phyloP scores from a whole-genome alignment of 495 filamentous ascomycete species.

The Podospora pseudopauciseta region DNA sequence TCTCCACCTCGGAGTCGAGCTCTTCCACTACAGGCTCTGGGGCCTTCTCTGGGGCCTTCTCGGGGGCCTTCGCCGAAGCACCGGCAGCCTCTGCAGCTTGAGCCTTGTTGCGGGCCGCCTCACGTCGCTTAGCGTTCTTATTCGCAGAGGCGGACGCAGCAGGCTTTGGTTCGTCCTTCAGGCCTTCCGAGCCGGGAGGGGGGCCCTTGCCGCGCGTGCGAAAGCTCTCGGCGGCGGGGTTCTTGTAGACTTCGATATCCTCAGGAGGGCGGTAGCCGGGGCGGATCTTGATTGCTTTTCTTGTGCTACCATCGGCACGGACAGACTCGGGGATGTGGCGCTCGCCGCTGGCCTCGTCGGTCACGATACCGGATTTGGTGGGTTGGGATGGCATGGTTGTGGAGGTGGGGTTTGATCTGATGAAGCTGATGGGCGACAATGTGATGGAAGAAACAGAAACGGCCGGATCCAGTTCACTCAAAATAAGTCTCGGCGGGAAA shows the following conservation, averaged over 20 bases:
- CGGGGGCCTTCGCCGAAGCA: slow-evolving; percentile 30
- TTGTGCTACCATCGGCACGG: slow-evolving; percentile 80
- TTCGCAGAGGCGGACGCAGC: slow-evolving; percentile 54
- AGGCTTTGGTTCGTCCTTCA: slow-evolving; percentile 49
- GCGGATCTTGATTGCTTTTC: slow-evolving; percentile 87
- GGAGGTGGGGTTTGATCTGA: slow-evolving; percentile 11
- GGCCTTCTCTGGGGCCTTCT: slow-evolving; percentile 24
- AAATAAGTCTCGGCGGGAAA: too few relatives aligned
- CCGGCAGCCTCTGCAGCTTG: slow-evolving; percentile 54
- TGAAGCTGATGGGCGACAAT: not conserved
- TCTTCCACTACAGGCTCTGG: slow-evolving; percentile 26
- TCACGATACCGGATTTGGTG: slow-evolving; percentile 69
- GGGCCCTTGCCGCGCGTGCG: slow-evolving; percentile 71
- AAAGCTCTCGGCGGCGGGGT: slow-evolving; percentile 80
- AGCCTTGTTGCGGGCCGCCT: slow-evolving; percentile 76
- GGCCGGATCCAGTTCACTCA: too few relatives aligned
- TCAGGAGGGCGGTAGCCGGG: slow-evolving; percentile 94
- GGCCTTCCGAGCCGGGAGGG: slow-evolving; percentile 73
- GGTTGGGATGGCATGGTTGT: slow-evolving; percentile 48
- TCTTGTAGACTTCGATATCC: slow-evolving; percentile 95
- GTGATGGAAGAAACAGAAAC: not conserved
- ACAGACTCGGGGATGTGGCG: slow-evolving; percentile 82
- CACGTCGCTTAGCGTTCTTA: slow-evolving; percentile 92
- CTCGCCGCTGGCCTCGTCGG: slow-evolving; percentile 66
- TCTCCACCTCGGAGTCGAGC: slow-evolving; percentile 68